These are phyloP conservation scores for Talinum fruticosum DNA, from an alignment of 148 eudicot species.

Conservation along the genomic window DNA sequence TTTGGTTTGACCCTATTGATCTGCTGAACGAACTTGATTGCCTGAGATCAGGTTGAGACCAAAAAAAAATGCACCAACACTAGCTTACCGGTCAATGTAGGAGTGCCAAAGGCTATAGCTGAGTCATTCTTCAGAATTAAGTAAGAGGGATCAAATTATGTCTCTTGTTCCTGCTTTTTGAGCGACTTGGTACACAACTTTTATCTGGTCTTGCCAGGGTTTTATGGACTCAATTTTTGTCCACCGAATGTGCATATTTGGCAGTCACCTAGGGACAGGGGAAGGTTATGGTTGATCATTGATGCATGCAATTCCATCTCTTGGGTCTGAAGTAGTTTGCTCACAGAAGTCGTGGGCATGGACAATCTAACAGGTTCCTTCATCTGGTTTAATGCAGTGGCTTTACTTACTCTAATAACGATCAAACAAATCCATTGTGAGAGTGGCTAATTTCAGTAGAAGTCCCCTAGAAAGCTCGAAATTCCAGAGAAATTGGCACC, in stretches of 20 bases:
- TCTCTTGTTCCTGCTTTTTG: too few species aligned
- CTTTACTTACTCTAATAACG: neutral
- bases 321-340: neutral
- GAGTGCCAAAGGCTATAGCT: neutral
- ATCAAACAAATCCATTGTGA: neutral
- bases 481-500: neutral
- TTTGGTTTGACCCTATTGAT: neutral
- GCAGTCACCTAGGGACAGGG: neutral
- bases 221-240: too few species aligned
- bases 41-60: neutral
- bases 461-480: neutral
- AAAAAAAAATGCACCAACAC: neutral
- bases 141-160: too few species aligned
- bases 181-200: too few species aligned
- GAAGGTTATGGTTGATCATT: neutral
- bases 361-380: neutral
- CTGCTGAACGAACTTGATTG: neutral
- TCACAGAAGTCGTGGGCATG: neutral
- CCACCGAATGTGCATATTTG: too few species aligned
- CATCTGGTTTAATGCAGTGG: neutral
- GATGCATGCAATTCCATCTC: neutral
- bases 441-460: neutral
- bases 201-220: too few species aligned
- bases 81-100: neutral
- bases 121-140: neutral